phyloP scores from a whole-genome alignment of 345 rosid species.

The Populus davidiana region DNA sequence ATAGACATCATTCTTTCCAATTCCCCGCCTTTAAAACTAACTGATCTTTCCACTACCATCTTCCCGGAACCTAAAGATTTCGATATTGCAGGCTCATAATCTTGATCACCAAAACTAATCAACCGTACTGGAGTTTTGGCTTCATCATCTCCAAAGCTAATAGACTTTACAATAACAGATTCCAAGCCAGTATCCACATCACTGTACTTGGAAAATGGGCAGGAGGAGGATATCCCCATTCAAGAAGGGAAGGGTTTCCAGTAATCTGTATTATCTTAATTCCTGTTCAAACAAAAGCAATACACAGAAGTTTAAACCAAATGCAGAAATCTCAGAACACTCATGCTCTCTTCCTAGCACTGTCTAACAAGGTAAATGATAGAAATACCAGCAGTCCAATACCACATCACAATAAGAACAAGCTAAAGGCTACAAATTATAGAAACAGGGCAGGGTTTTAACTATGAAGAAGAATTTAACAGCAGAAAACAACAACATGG shows the following conservation, averaged over 20 bases:
- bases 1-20: conserved; percentile 49
- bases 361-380: not conserved
- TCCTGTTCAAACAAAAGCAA: conserved; percentile 25
- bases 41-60: conserved; percentile 71
- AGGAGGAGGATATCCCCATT: conserved; percentile 71
- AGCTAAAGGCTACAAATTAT: not conserved
- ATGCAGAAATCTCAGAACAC: not conserved
- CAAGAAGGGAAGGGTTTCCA: conserved; percentile 15
- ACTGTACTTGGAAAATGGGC: conserved; percentile 51
- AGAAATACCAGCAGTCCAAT: not conserved
- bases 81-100: conserved; percentile 55
- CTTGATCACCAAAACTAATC: conserved; percentile 51
- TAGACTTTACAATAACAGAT: conserved; percentile 68
- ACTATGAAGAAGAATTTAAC: not conserved
- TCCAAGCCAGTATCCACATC: conserved; percentile 63
- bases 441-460: not conserved
- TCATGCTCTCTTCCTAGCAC: not conserved
- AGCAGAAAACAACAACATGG: conserved; percentile 5
- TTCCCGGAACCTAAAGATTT: conserved; percentile 69
- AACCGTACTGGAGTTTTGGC: conserved; percentile 61
- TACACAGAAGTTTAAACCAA: not conserved
- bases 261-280: conserved; percentile 9
- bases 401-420: not conserved
- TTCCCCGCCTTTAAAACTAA: conserved; percentile 67
- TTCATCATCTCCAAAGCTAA: conserved; percentile 67